Evolutionary conservation across 768 basidiomycete genomes (phyloP).

Genomic region (Cyclocybe cylindracea): DNA sequence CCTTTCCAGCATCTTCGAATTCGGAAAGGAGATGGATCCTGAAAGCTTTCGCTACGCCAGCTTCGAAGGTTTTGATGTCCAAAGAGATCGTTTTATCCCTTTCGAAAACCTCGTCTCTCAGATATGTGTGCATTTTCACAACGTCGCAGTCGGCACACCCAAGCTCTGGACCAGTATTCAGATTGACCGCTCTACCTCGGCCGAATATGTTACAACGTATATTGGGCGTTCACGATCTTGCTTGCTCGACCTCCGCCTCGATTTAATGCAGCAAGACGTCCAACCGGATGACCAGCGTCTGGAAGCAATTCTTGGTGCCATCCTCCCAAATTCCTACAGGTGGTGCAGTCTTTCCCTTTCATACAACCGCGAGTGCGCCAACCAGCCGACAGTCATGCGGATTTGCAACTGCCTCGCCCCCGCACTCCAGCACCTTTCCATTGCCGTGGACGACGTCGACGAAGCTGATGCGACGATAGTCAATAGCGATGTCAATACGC

Average conservation of each 20-base stretch:
- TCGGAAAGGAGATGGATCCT: slow-evolving; percentile 23
- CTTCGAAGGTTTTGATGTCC: not conserved
- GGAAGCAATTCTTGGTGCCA: slow-evolving; percentile 26
- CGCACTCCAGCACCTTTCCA: slow-evolving; percentile 37
- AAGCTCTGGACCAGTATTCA: slow-evolving; percentile 42
- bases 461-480: slow-evolving; percentile 10
- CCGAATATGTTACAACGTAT: slow-evolving; percentile 28
- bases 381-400: slow-evolving; percentile 26
- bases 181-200: slow-evolving; percentile 19
- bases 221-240: slow-evolving; percentile 32
- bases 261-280: slow-evolving; percentile 13
- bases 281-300: slow-evolving; percentile 10
- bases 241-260: slow-evolving; percentile 33
- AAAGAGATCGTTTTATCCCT: slow-evolving; percentile 4
- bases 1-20: slow-evolving; percentile 31
- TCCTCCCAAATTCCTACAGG: slow-evolving; percentile 32
- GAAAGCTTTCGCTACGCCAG: slow-evolving; percentile 10
- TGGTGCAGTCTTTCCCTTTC: slow-evolving; percentile 37
- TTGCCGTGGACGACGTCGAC: slow-evolving; percentile 34
- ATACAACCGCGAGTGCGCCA: slow-evolving; percentile 23
- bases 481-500: slow-evolving; percentile 17
- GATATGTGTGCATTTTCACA: slow-evolving; percentile 38
- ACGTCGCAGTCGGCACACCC: slow-evolving; percentile 36
- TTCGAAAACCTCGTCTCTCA: slow-evolving; percentile 43
- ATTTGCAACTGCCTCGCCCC: slow-evolving; percentile 32